Percentiles rank a stretch among this genome's conserved stretches.
Evolutionary conservation across 2,329 filamentous ascomycete species (phyloP).

Genomic region (Cordyceps farinosa): DNA sequence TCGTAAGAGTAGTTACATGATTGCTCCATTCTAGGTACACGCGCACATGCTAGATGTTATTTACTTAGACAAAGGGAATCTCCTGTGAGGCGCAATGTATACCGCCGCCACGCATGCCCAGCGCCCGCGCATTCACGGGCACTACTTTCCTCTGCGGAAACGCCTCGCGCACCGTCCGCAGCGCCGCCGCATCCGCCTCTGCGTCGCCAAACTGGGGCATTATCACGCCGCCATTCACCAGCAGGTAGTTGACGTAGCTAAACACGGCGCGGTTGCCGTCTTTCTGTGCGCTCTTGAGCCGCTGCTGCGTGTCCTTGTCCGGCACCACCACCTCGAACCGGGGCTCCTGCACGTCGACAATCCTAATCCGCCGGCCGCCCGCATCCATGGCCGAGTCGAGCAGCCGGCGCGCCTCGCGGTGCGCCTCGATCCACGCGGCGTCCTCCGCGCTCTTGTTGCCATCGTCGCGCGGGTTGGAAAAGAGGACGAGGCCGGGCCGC

Average conservation of each 20-base stretch:
- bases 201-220: conserved; percentile 10
- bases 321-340: not conserved
- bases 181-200: conserved; percentile 7
- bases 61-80: not conserved
- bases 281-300: not conserved
- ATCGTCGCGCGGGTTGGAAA: not conserved
- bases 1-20: no score
- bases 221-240: conserved; percentile 15
- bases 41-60: not conserved
- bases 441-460: not conserved
- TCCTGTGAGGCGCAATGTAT: conserved; percentile 16
- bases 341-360: conserved; percentile 8
- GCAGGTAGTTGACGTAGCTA: conserved; percentile 13
- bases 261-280: not conserved
- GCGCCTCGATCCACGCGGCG: not conserved
- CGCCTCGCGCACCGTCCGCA: not conserved
- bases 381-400: conserved; percentile 7
- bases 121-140: not conserved
- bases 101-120: conserved; percentile 11
- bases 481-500: conserved; percentile 8
- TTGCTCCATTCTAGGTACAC: no score
- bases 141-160: conserved; percentile 2
- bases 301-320: not conserved
- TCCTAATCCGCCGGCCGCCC: not conserved
- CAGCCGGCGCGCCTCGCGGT: not conserved